Evolutionary conservation across 2,329 filamentous ascomycete genomes (phyloP).

Genomic region (Diaporthe humulicola): DNA sequence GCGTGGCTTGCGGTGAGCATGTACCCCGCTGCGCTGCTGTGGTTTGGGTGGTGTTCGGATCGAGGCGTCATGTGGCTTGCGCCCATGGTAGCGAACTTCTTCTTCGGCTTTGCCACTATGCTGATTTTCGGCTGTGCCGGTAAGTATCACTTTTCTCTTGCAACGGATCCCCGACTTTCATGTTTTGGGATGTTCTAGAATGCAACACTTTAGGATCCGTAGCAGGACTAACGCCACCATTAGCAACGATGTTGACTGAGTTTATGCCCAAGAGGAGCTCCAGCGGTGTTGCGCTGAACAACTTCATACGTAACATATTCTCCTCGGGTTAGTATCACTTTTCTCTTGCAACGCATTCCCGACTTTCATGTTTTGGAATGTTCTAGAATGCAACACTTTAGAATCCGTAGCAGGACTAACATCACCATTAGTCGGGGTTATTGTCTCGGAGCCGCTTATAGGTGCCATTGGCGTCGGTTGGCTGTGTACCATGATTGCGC

Average conservation of each 20-base stretch:
- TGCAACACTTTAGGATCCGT: no score
- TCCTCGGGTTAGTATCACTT: no score
- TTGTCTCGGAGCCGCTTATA: conserved; percentile 80
- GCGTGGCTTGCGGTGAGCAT: conserved; percentile 80
- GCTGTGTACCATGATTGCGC: conserved; percentile 73
- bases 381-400: no score
- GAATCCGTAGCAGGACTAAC: no score
- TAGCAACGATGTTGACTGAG: conserved; percentile 87
- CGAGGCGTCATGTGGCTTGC: conserved; percentile 60
- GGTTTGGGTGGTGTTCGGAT: conserved; percentile 79
- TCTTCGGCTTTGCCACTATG: conserved; percentile 85
- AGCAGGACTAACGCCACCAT: no score
- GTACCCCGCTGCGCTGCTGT: conserved; percentile 76
- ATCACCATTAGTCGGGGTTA: no score
- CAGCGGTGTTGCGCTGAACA: conserved; percentile 83
- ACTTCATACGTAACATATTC: conserved; percentile 84
- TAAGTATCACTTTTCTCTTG: no score
- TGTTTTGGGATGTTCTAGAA: no score
- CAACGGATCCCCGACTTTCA: no score
- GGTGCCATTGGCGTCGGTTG: conserved; percentile 80
- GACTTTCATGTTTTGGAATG: no score
- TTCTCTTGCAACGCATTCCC: no score
- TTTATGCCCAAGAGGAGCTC: conserved; percentile 81
- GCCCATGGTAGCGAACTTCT: conserved; percentile 74
- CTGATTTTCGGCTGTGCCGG: conserved; percentile 83